Conservation (phyloP, 2,329 filamentous ascomycete genomes). For the Exophiala spinifera region DNA sequence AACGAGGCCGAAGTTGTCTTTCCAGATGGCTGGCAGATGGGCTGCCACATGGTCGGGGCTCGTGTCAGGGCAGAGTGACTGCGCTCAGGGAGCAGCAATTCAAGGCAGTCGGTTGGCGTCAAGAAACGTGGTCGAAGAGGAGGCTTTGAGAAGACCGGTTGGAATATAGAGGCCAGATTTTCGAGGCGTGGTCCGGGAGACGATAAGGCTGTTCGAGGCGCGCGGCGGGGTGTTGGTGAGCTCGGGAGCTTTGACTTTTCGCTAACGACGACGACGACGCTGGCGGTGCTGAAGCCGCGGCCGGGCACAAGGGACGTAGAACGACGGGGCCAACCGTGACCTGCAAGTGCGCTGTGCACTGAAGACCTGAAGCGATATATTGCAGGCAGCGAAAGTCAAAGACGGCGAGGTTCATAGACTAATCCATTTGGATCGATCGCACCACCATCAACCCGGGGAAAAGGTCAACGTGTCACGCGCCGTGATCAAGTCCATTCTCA, state of each 20-base stretch:
- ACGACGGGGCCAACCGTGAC: neutral
- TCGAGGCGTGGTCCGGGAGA: neutral
- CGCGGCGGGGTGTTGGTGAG: no score
- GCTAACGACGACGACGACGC: neutral
- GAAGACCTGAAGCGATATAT: neutral
- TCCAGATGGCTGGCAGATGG: slow-evolving; percentile 10
- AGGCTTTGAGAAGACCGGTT: neutral
- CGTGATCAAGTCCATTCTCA: neutral
- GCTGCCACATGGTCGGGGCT: slow-evolving; percentile 22
- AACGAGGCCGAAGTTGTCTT: slow-evolving; percentile 4
- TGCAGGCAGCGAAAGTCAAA: no score
- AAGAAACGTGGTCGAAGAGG: neutral
- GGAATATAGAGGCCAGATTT: no score
- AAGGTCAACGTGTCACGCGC: slow-evolving; percentile 3
- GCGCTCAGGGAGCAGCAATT: slow-evolving; percentile 8
- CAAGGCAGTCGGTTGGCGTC: neutral
- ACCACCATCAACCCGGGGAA: neutral
- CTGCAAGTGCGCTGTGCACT: neutral
- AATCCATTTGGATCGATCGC: neutral
- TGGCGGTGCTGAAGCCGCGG: neutral
- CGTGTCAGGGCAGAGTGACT: slow-evolving; percentile 2
- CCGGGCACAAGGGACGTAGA: neutral
- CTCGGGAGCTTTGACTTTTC: slow-evolving; percentile 1
- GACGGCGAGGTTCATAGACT: no score
- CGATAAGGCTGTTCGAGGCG: neutral